Evolutionary conservation across 306 rosid species (phyloP).

Genomic region (barrel medic (Medicago truncatula)): MtrunA17r5.0-ANR NC_053046.1:41833001-41833500

Average conservation of each 20-base stretch:
- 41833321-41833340: background rate
- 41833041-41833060: slow-evolving; percentile 55
- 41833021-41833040: slow-evolving; percentile 68
- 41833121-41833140: slow-evolving; percentile 21
- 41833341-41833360: slow-evolving; percentile 1
- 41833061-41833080: slow-evolving; percentile 80
- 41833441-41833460: no score
- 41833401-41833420: background rate
- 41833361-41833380: background rate
- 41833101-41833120: slow-evolving; percentile 58
- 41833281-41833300: slow-evolving; percentile 4
- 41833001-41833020: slow-evolving; percentile 67
- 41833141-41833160: slow-evolving; percentile 1
- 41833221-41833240: slow-evolving; percentile 8
- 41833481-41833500: background rate
- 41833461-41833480: background rate
- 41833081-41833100: slow-evolving; percentile 77
- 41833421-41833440: background rate
- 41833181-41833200: background rate
- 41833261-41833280: slow-evolving; percentile 12
- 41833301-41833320: background rate
- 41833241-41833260: slow-evolving; percentile 6
- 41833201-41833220: background rate
- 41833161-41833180: background rate
- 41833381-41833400: background rate